Base-by-base conservation (phyloP, 2,329 filamentous ascomycete genomes). In the Pleurostoma richardsiae region DNA sequence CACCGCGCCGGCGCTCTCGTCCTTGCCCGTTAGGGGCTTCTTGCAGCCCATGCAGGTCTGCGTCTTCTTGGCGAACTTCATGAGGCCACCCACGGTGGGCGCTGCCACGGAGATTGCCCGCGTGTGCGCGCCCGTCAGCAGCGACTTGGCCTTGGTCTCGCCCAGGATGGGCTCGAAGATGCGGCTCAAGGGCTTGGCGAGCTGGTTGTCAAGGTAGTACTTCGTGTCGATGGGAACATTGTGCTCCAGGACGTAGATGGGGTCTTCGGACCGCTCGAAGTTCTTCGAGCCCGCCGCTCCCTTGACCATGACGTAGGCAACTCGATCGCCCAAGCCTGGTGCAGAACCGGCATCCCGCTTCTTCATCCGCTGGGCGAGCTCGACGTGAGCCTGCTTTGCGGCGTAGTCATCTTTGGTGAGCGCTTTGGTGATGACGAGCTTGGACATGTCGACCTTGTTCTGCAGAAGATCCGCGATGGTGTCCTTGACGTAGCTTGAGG, bases 1-100 rank as follows among this genome's bases (percentile, higher is more conserved):
- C 10, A 97, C 90, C 0, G 95, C 94, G 4, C 92, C 92, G 4
- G 80, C 80, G 55, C 79, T 83, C 68, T 96, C 92, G 41, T 87
- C 80, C 56, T 88, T 87, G 49, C 82, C 83, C 5, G 81, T 83
- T 43, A 99, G 77, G 4, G 94, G 94, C 67, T 96, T 96, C 79
- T 97, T 99, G 81, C 94, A 99, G 4, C 91, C 94, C 87, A 99
- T 95, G 66, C 94, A 99, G 0, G 94, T 97, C 70, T 91, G 85
- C 3, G 94, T 99, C 74, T 95, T 96, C 73, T 96, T 96, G 31
- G 94, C 81, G 63, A 97, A 99, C 70, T 95, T 96, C 94, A 99
- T 99, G 53, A 99, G 74, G 0, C 94, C 94, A 47, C 94, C 94
- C 51, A 96, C 81, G 0, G 87, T 88, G 0, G 95, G 92, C 26